Base-by-base conservation (phyloP, 2,329 filamentous ascomycete species). In the Aspergillus hiratsukae region DNA sequence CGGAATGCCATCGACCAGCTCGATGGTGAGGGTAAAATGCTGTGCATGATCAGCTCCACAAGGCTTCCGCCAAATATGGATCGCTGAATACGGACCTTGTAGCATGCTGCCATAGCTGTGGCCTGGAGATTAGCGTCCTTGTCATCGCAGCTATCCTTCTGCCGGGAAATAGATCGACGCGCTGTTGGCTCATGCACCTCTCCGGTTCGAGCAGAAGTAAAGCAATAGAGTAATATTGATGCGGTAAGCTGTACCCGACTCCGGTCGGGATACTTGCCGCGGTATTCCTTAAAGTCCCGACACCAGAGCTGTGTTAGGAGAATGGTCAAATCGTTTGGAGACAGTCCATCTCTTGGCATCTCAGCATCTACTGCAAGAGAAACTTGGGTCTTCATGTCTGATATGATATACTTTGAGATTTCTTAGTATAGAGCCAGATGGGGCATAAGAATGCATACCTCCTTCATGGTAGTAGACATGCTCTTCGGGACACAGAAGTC, bases 1-100 rank as follows among this genome's bases (percentile, higher is more conserved):
- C n/a, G n/a, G n/a, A n/a, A n/a, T n/a, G 27, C 52, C 29, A 23
- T 62, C 58, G 14, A 62, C 41, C 14, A 10, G 21, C 49, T 62
- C 40, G n/a, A 62, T 53, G 7, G 52, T 58, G 11, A 64, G 61
- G 19, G 46, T 35, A 52, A 64, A 62, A 55, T 63, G 40, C 55
- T 61, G 41, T 48, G 53, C 25, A 1, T 3, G 10, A n/a, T 55
- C 6, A 58, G 56, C 40, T 25, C 51, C 5, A 53, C 9, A 10
- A n/a, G n/a, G 1, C 11, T 17, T n/a, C 11, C 2, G 6, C 14
- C 35, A n/a, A 25, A 40, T 40, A 49, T 11, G 31, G 14, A 41
- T 31, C 37, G 48, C 37, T 41, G 21, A 43, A 37, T 51, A 48
- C 49, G 45, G 21, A 61, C 55, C 53, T 58, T 60, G 52, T 61